Conservation (phyloP, 345 rosid species). For the Lenwebbia sp. region DNA sequence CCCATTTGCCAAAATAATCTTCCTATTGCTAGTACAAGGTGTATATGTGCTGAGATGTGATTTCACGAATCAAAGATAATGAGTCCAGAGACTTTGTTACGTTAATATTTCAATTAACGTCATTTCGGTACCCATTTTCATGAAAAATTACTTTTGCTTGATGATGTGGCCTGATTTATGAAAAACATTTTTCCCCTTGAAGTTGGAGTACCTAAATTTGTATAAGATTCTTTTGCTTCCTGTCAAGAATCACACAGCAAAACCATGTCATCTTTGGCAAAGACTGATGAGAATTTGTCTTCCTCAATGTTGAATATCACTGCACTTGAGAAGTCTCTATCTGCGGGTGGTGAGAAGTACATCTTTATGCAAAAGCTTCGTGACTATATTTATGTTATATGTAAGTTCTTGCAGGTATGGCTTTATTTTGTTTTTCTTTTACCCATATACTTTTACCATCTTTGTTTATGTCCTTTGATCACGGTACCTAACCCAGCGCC, state of each 20-base stretch:
- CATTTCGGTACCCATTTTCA: no score
- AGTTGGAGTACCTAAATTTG: not conserved
- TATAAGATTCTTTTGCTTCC: not conserved
- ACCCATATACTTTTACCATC: not conserved
- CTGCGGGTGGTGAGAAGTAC: constrained; percentile 96
- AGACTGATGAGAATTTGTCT: constrained; percentile 81
- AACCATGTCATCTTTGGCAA: constrained; percentile 47
- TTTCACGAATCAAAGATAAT: no score
- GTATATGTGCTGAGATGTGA: no score
- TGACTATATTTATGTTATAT: constrained; percentile 85
- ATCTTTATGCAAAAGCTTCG: constrained; percentile 98
- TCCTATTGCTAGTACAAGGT: no score
- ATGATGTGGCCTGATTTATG: not conserved
- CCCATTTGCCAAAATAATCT: no score
- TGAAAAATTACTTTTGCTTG: no score
- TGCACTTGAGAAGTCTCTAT: constrained; percentile 60
- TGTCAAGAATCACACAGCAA: constrained; percentile 73
- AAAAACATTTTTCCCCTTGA: not conserved
- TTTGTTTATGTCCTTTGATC: not conserved
- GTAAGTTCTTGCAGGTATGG: constrained; percentile 97
- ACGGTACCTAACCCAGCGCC: no score
- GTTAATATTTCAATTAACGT: no score
- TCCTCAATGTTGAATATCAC: constrained; percentile 66
- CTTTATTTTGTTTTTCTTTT: constrained; percentile 17
- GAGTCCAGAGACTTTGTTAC: no score